phyloP scores from a whole-genome alignment of 495 filamentous ascomycete species.

The Lepidopterella palustris region DNA sequence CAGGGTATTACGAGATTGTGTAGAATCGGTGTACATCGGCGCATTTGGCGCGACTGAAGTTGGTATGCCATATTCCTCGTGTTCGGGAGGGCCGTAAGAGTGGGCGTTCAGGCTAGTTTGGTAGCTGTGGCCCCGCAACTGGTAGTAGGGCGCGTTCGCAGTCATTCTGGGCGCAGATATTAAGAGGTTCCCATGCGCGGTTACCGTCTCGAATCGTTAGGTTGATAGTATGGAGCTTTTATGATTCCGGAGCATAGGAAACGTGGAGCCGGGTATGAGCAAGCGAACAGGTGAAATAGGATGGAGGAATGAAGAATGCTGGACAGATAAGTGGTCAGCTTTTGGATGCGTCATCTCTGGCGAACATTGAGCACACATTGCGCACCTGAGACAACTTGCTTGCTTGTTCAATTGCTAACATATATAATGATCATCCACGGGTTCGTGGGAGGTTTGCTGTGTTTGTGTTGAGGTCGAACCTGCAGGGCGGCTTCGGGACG shows the following conservation, averaged over 20 bases:
- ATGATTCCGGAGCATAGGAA: too few relatives aligned
- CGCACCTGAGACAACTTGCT: neutral
- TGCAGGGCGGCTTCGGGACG: too few relatives aligned
- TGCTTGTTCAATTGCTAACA: constrained; percentile 3
- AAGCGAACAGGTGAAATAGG: too few relatives aligned
- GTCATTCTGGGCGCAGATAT: neutral
- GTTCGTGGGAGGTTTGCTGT: neutral
- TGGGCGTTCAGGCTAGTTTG: constrained; percentile 18
- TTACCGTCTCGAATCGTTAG: too few relatives aligned
- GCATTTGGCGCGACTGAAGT: constrained; percentile 7
- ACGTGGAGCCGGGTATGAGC: too few relatives aligned
- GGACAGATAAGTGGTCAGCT: neutral
- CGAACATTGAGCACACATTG: neutral
- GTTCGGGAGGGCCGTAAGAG: constrained; percentile 1
- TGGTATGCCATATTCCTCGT: constrained; percentile 18
- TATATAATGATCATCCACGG: too few relatives aligned
- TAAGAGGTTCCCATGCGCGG: neutral
- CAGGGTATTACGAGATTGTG: neutral
- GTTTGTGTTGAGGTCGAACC: too few relatives aligned
- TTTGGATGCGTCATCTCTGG: neutral
- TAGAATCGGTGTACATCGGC: constrained; percentile 8
- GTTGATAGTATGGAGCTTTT: too few relatives aligned
- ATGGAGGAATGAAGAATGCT: neutral
- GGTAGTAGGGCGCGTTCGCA: constrained; percentile 27
- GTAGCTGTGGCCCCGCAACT: constrained; percentile 19